Conservation (phyloP, 495 filamentous ascomycete genomes). For the Neurospora sp. region DNA sequence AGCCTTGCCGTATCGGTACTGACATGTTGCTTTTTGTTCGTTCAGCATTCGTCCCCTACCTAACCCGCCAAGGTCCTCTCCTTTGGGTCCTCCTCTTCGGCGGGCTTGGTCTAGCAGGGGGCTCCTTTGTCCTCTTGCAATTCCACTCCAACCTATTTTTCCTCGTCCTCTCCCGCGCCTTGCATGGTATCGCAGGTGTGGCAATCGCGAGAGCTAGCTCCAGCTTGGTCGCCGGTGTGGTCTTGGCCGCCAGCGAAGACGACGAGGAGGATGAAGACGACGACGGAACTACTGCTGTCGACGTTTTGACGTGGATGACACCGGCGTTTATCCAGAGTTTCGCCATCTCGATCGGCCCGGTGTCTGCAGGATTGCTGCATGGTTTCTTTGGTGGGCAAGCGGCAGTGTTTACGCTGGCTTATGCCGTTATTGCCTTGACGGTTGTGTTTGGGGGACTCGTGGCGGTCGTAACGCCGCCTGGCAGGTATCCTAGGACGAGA, state of each 20-base stretch:
- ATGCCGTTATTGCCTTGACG: conserved; percentile 9
- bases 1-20: background rate
- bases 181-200: conserved; percentile 18
- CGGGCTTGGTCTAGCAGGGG: conserved; percentile 12
- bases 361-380: conserved; percentile 11
- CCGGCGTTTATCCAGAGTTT: conserved; percentile 15
- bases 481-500: background rate
- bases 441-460: conserved; percentile 7
- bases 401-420: conserved; percentile 17
- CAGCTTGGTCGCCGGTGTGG: conserved; percentile 4
- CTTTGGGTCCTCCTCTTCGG: conserved; percentile 8
- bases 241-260: background rate
- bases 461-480: background rate
- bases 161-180: conserved; percentile 14
- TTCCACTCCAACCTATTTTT: conserved; percentile 5
- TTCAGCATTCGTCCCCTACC: conserved; percentile 16
- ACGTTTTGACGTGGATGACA: conserved; percentile 6
- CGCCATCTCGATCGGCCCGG: conserved; percentile 15
- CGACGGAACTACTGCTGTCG: background rate
- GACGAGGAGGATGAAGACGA: background rate
- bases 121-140: conserved; percentile 16
- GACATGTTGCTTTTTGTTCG: background rate
- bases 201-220: conserved; percentile 13
- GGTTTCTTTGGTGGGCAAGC: conserved; percentile 3
- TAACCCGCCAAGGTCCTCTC: conserved; percentile 6